Evolutionary conservation across 2,329 filamentous ascomycete species (phyloP), one percentile per base, ranked within the genome.

Genomic region (Teratosphaeria nubilosa): DNA sequence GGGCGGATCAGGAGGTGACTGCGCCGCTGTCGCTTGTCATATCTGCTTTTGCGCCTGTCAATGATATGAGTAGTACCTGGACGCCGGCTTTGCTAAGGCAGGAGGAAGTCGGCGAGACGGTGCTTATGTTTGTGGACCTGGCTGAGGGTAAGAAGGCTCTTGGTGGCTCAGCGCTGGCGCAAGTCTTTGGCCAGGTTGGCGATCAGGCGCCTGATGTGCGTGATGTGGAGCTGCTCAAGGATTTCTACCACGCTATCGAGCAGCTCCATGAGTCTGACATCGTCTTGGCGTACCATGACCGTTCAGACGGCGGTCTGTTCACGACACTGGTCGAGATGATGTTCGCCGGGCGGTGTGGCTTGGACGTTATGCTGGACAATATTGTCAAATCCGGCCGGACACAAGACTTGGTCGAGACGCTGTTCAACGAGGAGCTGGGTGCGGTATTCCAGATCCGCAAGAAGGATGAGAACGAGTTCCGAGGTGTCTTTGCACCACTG

Each of bases 361-460:
- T 90, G 31, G 88, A 95, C 65, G 79, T 97, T 60, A 87, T 89
- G 79, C 78, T 96, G 58, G 91, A 96, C 70, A 82, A 82, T 57
- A 78, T 91, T 45, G 84, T 83, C 60, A 84, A 83, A 25, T 79
- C 85, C 51, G 80, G 81, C 10, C 77, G 83, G 52, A 64, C 69
- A 1, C 64, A 70, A 51, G 79, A 85, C 67, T 74, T 95, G 20
- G 77, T 96, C 7, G 84, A 90, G 58, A 82, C 87, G 0, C 82
- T 99, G 22, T 97, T 99, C 82, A 96, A 91, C 72, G 94, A 97
- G 74, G 94, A 97, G 72, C 83, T 97, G 22, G 94, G 94, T 63
- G 92, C 91, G 16, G 87, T 97, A 32, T 97, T 97, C 85, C 94
- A 99, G 74, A 85, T 97, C 56, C 86, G 88, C 65, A 91, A 90